These are phyloP conservation scores for Fragaria iinumae DNA, from an alignment of 306 rosid species.

Conservation along the genomic window DNA sequence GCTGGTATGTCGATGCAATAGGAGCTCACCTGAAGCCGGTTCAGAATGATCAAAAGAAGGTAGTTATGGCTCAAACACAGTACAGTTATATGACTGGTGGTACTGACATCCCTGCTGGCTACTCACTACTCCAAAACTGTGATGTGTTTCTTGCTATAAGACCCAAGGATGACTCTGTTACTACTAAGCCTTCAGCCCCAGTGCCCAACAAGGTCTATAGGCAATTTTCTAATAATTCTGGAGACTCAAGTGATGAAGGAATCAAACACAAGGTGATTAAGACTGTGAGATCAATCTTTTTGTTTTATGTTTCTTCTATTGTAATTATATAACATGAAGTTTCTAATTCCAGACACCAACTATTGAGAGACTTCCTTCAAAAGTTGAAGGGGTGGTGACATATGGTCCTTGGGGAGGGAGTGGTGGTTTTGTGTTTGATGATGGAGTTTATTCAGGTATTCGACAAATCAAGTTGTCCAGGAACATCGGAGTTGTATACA, in stretches of 20 bases:
- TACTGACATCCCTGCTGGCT: slow-evolving; percentile 39
- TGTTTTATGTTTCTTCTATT: not conserved
- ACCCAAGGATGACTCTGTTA: slow-evolving; percentile 48
- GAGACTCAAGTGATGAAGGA: slow-evolving; percentile 35
- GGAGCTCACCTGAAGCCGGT: slow-evolving; percentile 63
- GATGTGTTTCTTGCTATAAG: slow-evolving; percentile 79
- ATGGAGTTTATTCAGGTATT: slow-evolving; percentile 64
- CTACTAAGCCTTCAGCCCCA: not conserved
- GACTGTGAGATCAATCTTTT: not conserved
- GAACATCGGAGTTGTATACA: slow-evolving; percentile 58
- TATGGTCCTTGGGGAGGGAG: slow-evolving; percentile 91
- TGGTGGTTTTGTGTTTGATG: slow-evolving; percentile 68
- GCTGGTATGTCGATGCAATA: slow-evolving; percentile 79
- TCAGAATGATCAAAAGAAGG: slow-evolving; percentile 25
- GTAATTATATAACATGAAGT: not conserved
- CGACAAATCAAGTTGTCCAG: slow-evolving; percentile 72
- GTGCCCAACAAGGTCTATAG: slow-evolving; percentile 17
- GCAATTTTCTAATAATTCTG: slow-evolving; percentile 29
- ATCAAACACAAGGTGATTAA: slow-evolving; percentile 44
- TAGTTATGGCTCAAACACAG: slow-evolving; percentile 34
- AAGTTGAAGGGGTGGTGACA: slow-evolving; percentile 52
- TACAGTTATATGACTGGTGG: slow-evolving; percentile 30
- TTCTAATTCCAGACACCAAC: slow-evolving; percentile 25
- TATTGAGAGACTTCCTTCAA: slow-evolving; percentile 38
- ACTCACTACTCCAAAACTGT: slow-evolving; percentile 64